Conservation (phyloP, 176 grass and related monocot species). For the Chloris gayana region DNA sequence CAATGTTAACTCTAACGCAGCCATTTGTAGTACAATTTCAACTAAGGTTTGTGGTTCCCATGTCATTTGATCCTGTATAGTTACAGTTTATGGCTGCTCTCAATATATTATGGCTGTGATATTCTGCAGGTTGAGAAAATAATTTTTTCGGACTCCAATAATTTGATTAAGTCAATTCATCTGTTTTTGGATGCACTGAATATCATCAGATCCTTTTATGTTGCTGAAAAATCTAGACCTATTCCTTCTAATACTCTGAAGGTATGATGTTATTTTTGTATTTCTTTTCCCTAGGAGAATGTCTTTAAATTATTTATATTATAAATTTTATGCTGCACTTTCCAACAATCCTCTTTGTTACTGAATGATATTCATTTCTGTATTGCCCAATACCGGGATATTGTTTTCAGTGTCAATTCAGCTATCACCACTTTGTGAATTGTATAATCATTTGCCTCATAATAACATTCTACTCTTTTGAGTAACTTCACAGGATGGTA, state of each 20-base stretch:
- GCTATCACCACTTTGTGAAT: not conserved
- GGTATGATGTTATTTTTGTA: conserved; percentile 46
- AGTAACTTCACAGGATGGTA: conserved; percentile 50
- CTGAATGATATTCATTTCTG: not conserved
- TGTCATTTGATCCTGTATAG: conserved; percentile 28
- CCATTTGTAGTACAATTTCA: conserved; percentile 72
- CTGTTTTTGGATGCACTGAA: conserved; percentile 87
- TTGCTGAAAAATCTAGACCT: conserved; percentile 63
- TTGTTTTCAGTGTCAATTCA: conserved; percentile 14
- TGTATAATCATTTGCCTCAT: not conserved
- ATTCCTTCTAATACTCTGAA: conserved; percentile 60
- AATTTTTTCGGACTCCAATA: conserved; percentile 84
- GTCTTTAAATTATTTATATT: not conserved
- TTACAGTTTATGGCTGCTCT: conserved; percentile 2
- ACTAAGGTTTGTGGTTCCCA: conserved; percentile 51
- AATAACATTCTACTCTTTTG: conserved; percentile 9
- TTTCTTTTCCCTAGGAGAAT: conserved; percentile 10
- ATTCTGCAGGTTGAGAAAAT: conserved; percentile 73
- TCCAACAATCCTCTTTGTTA: not conserved
- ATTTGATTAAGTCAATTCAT: conserved; percentile 75
- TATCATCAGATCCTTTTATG: conserved; percentile 71
- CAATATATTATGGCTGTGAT: conserved; percentile 25
- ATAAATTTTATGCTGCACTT: not conserved
- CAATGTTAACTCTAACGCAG: conserved; percentile 55
- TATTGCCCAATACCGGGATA: not conserved